These are phyloP conservation scores for Pseudopithomyces chartarum DNA, from an alignment of 2,329 filamentous ascomycete species.

Conservation along the genomic window DNA sequence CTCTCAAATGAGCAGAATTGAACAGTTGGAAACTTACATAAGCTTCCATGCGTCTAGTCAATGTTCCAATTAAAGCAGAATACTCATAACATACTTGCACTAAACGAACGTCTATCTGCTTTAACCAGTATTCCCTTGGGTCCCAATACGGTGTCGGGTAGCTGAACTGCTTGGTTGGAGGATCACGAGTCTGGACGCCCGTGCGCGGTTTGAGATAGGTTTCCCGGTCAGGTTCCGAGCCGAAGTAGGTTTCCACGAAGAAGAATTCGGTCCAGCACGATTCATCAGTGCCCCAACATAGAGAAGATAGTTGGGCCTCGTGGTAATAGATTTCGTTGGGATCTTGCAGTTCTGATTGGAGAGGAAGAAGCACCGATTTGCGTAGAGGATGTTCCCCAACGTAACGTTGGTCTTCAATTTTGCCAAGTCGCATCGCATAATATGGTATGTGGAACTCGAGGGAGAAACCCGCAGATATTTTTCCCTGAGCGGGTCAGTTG, in stretches of 20 bases:
- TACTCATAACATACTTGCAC: constrained; percentile 18
- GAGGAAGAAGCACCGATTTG: constrained; percentile 15
- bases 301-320: constrained; percentile 23
- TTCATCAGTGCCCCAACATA: constrained; percentile 21
- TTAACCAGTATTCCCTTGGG: constrained; percentile 20
- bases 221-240: constrained; percentile 14
- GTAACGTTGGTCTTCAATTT: constrained; percentile 9
- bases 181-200: constrained; percentile 3
- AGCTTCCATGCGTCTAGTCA: constrained; percentile 21
- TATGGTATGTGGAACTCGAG: constrained; percentile 26
- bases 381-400: constrained; percentile 11
- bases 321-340: constrained; percentile 17
- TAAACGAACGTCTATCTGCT: constrained; percentile 12
- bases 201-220: constrained; percentile 7
- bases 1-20: background rate
- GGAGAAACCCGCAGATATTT: constrained; percentile 14
- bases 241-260: constrained; percentile 24
- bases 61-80: constrained; percentile 19
- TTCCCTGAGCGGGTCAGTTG: constrained; percentile 2
- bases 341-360: constrained; percentile 10
- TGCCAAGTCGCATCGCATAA: constrained; percentile 16
- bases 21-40: constrained; percentile 17
- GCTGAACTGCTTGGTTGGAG: constrained; percentile 1
- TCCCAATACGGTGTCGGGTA: constrained; percentile 11
- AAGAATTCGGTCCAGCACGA: constrained; percentile 24